A percentile compares a stretch with the other conserved stretches of the same genome.
Conservation (phyloP, 176 grass and related monocot species). For the Tuctoria greenei region DNA sequence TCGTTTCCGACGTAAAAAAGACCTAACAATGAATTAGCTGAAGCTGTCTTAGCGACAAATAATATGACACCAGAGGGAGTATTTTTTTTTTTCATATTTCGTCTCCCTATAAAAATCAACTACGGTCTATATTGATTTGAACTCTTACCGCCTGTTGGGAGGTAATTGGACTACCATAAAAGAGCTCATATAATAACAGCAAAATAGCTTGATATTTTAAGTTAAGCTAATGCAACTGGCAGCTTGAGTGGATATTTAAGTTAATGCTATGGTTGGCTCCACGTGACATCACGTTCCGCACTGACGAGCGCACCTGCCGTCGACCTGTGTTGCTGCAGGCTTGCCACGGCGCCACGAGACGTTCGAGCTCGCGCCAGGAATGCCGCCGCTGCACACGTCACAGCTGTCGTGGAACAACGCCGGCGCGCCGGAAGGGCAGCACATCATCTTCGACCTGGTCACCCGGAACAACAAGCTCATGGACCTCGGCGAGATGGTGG, state of each 20-base stretch:
- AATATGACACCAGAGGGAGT: no score
- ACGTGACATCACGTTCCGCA: not conserved
- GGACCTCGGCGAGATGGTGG: not conserved
- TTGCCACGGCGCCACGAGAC: not conserved
- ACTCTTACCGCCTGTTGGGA: no score
- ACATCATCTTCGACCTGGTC: not conserved
- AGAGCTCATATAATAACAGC: no score
- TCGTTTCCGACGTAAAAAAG: no score
- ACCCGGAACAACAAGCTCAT: not conserved
- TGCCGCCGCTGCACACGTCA: constrained; percentile 24
- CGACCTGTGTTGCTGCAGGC: not conserved
- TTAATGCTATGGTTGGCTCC: not conserved
- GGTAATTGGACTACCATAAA: no score
- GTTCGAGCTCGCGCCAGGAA: constrained; percentile 30
- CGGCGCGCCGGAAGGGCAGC: not conserved
- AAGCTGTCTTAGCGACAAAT: no score
- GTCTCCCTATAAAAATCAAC: no score
- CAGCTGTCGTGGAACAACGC: constrained; percentile 29
- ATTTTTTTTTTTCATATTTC: no score
- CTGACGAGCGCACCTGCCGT: no score
- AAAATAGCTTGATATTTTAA: not conserved
- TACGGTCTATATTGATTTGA: no score
- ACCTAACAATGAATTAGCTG: no score
- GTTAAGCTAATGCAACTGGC: not conserved
- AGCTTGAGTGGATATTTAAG: no score